Evolutionary conservation across 768 basidiomycete genomes (phyloP).

Genomic region (Mycena venus): DNA sequence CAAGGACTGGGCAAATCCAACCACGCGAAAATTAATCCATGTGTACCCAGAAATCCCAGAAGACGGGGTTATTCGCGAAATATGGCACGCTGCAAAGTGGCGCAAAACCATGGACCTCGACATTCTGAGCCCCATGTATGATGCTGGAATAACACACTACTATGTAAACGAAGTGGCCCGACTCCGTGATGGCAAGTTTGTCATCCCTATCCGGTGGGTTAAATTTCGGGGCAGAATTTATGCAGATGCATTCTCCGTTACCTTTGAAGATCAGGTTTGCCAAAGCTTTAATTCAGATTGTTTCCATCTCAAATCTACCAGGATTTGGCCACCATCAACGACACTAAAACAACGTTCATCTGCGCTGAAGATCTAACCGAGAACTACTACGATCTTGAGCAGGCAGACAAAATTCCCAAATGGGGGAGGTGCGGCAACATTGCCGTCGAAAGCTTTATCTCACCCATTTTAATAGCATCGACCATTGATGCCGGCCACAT

Average conservation of each 20-base stretch:
- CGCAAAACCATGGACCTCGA: background rate
- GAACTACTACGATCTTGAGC: background rate
- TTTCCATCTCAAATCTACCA: background rate
- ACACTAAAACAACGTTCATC: background rate
- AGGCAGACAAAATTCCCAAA: background rate
- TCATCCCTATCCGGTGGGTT: constrained; percentile 5
- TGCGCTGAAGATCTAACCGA: background rate
- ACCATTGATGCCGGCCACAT: background rate
- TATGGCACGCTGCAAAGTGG: background rate
- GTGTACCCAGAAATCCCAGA: constrained; percentile 9
- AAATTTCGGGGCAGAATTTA: background rate
- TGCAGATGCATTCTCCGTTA: background rate
- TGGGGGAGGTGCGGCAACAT: background rate
- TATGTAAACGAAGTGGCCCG: constrained; percentile 2
- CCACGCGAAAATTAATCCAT: background rate
- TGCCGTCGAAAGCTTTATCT: background rate
- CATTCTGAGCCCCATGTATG: constrained; percentile 1
- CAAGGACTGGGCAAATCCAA: constrained; percentile 6
- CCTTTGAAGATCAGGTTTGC: background rate
- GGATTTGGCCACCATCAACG: background rate
- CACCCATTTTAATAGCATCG: background rate
- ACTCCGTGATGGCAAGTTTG: background rate
- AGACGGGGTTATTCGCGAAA: background rate
- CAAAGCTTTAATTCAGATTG: background rate
- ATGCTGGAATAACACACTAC: background rate